Conservation (phyloP, 768 basidiomycete genomes). For the Mycena rebaudengoi region DNA sequence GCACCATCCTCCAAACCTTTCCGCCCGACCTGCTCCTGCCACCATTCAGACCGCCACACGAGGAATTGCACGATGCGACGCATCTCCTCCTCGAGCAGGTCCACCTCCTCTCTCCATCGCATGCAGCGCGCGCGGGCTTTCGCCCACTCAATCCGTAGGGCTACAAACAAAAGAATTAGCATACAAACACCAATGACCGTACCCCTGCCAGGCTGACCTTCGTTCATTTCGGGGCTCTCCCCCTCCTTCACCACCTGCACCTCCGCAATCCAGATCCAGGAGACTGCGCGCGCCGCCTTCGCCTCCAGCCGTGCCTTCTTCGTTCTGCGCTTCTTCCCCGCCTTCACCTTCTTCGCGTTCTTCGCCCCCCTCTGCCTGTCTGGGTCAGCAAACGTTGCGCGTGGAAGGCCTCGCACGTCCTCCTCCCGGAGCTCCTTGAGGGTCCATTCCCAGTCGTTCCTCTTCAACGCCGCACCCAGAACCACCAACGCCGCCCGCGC, state of each 20-base stretch:
- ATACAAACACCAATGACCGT: background rate
- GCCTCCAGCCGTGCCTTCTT: background rate
- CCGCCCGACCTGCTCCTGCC: background rate
- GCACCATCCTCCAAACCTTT: background rate
- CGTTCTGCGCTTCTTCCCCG: background rate
- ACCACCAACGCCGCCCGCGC: background rate
- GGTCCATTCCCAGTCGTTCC: slow-evolving; percentile 21
- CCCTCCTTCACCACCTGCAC: background rate
- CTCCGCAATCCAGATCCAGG: background rate
- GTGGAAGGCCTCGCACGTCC: slow-evolving; percentile 1
- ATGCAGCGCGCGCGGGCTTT: background rate
- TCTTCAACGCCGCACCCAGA: slow-evolving; percentile 19
- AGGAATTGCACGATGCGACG: background rate
- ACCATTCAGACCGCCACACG: background rate
- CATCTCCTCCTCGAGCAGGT: slow-evolving; percentile 1
- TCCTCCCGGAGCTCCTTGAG: slow-evolving; percentile 20
- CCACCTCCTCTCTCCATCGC: background rate
- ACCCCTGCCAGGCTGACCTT: background rate
- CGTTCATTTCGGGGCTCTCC: background rate
- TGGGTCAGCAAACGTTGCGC: background rate
- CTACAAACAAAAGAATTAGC: background rate
- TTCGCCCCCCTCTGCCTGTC: background rate
- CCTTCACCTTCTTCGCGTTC: background rate
- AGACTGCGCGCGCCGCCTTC: background rate
- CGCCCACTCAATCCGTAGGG: background rate